phyloP scores from a whole-genome alignment of 805 yeast species.

The Candida ovalis region DNA sequence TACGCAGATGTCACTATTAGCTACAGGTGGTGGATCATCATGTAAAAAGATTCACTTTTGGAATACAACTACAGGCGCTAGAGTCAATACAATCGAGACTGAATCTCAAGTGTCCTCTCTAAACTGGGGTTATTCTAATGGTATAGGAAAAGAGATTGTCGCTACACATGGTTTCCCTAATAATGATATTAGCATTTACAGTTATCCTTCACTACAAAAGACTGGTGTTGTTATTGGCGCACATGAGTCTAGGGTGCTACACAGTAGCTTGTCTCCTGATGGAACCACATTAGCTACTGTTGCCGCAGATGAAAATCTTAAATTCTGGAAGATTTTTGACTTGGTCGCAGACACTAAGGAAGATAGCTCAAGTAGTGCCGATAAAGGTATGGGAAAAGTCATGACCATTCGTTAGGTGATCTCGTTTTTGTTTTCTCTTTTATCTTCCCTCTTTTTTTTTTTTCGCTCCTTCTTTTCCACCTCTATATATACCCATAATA shows the following conservation, averaged over 20 bases:
- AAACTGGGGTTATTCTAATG: conserved; percentile 79
- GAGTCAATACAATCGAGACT: conserved; percentile 82
- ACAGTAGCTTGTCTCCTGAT: conserved; percentile 85
- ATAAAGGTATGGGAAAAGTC: conserved; percentile 46
- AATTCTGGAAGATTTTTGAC: conserved; percentile 91
- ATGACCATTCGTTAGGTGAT: conserved; percentile 45
- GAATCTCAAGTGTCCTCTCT: conserved; percentile 94
- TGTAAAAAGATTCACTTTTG: conserved; percentile 90
- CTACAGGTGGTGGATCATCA: conserved; percentile 96
- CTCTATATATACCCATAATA: not conserved
- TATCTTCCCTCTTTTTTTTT: not conserved
- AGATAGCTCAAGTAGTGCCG: conserved; percentile 26
- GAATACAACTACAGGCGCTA: conserved; percentile 88
- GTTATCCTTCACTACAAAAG: conserved; percentile 79
- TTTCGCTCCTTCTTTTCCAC: not conserved
- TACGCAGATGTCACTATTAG: conserved; percentile 70
- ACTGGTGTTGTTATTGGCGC: conserved; percentile 85
- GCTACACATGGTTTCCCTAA: conserved; percentile 94
- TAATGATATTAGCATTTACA: conserved; percentile 77
- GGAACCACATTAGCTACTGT: conserved; percentile 87
- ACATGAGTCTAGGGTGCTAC: conserved; percentile 84
- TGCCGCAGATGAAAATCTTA: conserved; percentile 93
- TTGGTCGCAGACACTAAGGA: conserved; percentile 16
- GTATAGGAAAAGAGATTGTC: conserved; percentile 77
- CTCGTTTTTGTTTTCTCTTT: not conserved